Evolutionary conservation across 2,329 filamentous ascomycete genomes (phyloP).

Genomic region (Clarireedia homoeocarpa): DNA sequence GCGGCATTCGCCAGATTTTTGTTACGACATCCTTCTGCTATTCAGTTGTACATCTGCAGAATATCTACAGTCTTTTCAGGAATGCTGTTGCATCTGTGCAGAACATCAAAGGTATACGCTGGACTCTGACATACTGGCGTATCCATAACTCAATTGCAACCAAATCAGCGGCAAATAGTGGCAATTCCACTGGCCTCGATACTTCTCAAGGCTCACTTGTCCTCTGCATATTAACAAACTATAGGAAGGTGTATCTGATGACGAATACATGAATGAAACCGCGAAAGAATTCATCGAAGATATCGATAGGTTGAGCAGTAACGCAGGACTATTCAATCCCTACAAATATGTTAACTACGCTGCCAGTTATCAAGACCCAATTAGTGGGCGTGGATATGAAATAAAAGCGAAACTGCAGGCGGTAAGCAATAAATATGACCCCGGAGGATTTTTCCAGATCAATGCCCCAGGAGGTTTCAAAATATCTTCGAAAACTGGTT

Average conservation of each 20-base stretch:
- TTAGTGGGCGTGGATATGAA: neutral
- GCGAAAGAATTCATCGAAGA: neutral
- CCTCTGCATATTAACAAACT: neutral
- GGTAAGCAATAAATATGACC: conserved; percentile 5
- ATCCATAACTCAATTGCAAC: neutral
- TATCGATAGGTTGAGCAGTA: neutral
- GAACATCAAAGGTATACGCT: neutral
- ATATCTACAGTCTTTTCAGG: neutral
- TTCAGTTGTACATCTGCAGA: neutral
- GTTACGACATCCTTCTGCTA: neutral
- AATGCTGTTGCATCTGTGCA: neutral
- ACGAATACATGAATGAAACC: neutral
- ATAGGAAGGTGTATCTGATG: neutral
- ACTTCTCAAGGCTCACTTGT: neutral
- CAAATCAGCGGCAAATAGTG: neutral
- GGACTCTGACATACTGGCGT: neutral
- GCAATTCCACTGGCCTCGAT: neutral
- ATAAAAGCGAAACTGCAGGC: neutral
- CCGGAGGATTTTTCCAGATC: neutral
- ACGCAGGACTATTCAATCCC: neutral
- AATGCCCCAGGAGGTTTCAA: neutral
- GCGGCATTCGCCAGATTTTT: neutral
- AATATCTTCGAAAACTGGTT: neutral
- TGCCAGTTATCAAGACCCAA: neutral
- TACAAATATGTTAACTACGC: conserved; percentile 1